Evolutionary conservation across 1,284 basidiomycete genomes (phyloP).

Genomic region (Trametes hirsuta): DNA sequence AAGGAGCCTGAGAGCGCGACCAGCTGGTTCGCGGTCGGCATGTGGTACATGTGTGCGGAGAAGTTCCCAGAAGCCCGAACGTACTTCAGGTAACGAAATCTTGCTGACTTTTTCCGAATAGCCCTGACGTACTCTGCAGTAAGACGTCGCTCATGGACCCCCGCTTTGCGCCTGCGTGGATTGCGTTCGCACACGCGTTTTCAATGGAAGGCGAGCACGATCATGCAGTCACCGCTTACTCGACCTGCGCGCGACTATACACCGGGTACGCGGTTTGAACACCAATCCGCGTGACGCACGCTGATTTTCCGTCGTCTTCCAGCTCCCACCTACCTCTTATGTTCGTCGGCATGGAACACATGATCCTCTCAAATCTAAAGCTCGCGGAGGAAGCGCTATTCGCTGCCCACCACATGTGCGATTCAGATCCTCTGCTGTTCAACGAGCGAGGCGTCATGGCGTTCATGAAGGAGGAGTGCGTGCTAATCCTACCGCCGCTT

Average conservation of each 20-base stretch:
- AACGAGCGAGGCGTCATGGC: slow-evolving; percentile 96
- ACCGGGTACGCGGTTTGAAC: slow-evolving; percentile 67
- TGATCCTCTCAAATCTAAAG: slow-evolving; percentile 82
- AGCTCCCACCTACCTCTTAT: slow-evolving; percentile 93
- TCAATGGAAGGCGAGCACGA: slow-evolving; percentile 98
- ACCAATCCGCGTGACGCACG: not conserved
- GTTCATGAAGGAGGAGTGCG: slow-evolving; percentile 84
- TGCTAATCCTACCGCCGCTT: slow-evolving; percentile 21
- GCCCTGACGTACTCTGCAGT: slow-evolving; percentile 41
- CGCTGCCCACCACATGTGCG: slow-evolving; percentile 80
- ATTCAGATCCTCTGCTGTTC: slow-evolving; percentile 84
- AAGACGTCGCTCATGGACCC: slow-evolving; percentile 98
- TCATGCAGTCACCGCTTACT: slow-evolving; percentile 97
- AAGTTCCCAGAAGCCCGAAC: slow-evolving; percentile 90
- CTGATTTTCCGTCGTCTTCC: not conserved
- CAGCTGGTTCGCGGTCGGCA: slow-evolving; percentile 98
- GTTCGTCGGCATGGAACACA: slow-evolving; percentile 98
- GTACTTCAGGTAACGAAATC: slow-evolving; percentile 78
- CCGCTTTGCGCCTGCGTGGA: slow-evolving; percentile 95
- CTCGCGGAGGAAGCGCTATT: slow-evolving; percentile 89
- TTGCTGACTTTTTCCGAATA: not conserved
- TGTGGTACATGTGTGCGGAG: slow-evolving; percentile 90
- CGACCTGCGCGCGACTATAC: slow-evolving; percentile 93
- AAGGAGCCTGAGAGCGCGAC: slow-evolving; percentile 90
- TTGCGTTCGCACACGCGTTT: slow-evolving; percentile 97